Conservation (phyloP, 495 filamentous ascomycete genomes). For the Peziza echinospora region DNA sequence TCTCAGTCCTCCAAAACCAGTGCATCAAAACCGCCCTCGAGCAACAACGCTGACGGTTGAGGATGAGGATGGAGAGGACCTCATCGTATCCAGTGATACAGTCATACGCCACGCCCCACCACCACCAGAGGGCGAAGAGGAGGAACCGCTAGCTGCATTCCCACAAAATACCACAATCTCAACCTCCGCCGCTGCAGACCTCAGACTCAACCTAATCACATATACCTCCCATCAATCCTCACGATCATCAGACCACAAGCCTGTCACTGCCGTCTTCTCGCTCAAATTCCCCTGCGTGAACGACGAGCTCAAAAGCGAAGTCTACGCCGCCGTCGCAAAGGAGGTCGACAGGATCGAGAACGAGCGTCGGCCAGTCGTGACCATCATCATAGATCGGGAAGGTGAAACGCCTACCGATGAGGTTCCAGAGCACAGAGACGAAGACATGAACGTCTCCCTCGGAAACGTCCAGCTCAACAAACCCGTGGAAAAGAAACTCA, state of each 20-base stretch:
- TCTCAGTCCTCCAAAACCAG: neutral
- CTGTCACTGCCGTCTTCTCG: slow-evolving; percentile 56
- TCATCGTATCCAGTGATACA: slow-evolving; percentile 15
- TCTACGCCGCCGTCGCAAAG: slow-evolving; percentile 70
- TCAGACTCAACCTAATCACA: slow-evolving; percentile 5
- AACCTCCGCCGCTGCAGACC: neutral
- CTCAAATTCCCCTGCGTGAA: slow-evolving; percentile 69
- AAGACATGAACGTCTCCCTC: slow-evolving; percentile 47
- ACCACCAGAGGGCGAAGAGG: slow-evolving; percentile 3
- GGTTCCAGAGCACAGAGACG: slow-evolving; percentile 11
- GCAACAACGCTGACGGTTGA: neutral
- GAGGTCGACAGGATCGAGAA: slow-evolving; percentile 86
- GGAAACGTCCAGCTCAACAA: slow-evolving; percentile 48
- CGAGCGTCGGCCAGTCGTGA: slow-evolving; percentile 64
- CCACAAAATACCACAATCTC: neutral
- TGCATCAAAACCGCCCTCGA: neutral
- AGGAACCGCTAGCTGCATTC: neutral
- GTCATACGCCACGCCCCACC: slow-evolving; percentile 4
- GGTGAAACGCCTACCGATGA: slow-evolving; percentile 11
- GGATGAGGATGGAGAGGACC: slow-evolving; percentile 17
- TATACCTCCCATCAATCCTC: slow-evolving; percentile 81
- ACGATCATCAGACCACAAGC: slow-evolving; percentile 89
- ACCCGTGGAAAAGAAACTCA: slow-evolving; percentile 40
- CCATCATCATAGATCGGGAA: slow-evolving; percentile 51
- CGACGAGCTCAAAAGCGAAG: slow-evolving; percentile 53